Evolutionary conservation across 2,329 filamentous ascomycete genomes (phyloP).

Genomic region (Aspergillus pseudonomiae): DNA sequence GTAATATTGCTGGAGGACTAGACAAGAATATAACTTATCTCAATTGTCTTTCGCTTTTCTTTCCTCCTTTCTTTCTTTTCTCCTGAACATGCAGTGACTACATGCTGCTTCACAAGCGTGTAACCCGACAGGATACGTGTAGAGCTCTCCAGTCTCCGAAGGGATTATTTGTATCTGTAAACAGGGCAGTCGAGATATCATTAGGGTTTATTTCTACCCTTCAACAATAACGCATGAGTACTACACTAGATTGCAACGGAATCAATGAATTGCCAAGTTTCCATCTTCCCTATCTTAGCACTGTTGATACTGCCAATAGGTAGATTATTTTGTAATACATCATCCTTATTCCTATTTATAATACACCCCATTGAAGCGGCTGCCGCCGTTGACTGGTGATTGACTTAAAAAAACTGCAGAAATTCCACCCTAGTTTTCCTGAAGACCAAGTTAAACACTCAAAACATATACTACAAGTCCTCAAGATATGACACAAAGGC

Average conservation of each 20-base stretch:
- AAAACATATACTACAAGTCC: neutral
- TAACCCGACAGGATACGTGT: neutral
- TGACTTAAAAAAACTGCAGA: neutral
- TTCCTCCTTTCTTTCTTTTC: no score
- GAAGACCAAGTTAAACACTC: neutral
- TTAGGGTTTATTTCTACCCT: neutral
- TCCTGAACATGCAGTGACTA: no score
- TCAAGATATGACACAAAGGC: neutral
- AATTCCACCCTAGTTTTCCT: neutral
- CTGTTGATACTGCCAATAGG: neutral
- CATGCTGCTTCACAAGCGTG: no score
- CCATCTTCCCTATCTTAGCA: neutral
- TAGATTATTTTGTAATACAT: neutral
- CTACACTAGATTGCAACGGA: neutral
- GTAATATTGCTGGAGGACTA: no score
- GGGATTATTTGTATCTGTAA: neutral
- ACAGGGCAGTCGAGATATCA: neutral
- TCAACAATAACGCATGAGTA: neutral
- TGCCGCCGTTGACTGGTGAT: neutral
- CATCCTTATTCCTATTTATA: neutral
- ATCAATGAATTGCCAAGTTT: neutral
- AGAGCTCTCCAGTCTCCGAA: neutral
- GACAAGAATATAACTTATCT: no score
- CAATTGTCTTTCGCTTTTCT: no score
- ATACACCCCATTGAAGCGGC: neutral